Base-by-base conservation (phyloP, 495 filamentous ascomycete genomes). In the Extremus antarcticus region DNA sequence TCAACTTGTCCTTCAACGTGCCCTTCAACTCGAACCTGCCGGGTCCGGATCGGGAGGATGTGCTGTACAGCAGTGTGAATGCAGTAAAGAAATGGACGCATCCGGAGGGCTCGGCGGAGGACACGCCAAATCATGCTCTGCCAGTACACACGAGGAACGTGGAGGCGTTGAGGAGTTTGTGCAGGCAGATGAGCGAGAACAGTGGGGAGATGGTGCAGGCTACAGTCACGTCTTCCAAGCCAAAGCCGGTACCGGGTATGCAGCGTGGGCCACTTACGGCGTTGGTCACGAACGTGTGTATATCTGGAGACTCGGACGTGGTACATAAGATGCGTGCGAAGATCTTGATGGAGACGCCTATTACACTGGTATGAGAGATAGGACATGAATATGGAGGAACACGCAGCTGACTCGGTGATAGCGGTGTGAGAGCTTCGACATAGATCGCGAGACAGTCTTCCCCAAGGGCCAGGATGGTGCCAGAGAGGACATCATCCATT, bases 41-140 rank as follows among this genome's bases (percentile, higher is more conserved):
- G 57, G 92, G 94, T 24, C 92, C 92, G 60, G 87, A 95, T 60
- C 79, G 81, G 62, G 86, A 94, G 64, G 90, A 96, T 68, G 86
- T 97, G 59, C 74, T 97, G 49, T 86, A 95, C 71, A 89, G 90
- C 57, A 94, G 82, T 56, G 77, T 80, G 53, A 83, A 83, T 52
- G 90, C 90, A 40, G 78, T 91, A 11, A 80, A 86, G 55, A 83
- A 86, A 61, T 98, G 92, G 92, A 88, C 87, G 21, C 90, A 94
- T 68, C 84, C 94, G 54, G 87, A 86, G 66, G 88, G 84, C 56
- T 85, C 82, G 47, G 81, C 86, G 50, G 87, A 92, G 62, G 85
- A 88, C 59, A 81, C 84, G 20, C 84, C 87, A 2, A 82, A 87
- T 25, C 81, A 92, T 71, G 84, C 90, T 62, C 75, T 98, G 24